These are phyloP conservation scores for Fusarium sp. DNA, from an alignment of 2,329 filamentous ascomycete genomes.

Conservation along the genomic window DNA sequence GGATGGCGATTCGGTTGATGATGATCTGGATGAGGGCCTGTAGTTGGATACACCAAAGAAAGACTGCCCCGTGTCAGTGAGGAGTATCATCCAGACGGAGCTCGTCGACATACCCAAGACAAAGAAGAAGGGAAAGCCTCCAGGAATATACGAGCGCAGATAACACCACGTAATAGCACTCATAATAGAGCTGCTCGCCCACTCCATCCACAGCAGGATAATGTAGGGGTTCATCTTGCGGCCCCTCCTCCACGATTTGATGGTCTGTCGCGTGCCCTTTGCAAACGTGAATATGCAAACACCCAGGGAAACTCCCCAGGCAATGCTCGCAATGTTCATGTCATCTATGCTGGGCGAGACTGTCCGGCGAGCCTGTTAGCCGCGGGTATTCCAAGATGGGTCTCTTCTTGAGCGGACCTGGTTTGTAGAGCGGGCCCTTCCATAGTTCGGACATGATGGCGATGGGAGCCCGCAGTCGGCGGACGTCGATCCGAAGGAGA, in stretches of 20 bases:
- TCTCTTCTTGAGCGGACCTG: not conserved
- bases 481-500: not conserved
- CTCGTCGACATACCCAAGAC: conserved; percentile 20
- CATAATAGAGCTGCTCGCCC: conserved; percentile 41
- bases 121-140: conserved; percentile 43
- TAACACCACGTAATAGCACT: conserved; percentile 45
- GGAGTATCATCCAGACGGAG: not conserved
- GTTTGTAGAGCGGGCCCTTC: conserved; percentile 2
- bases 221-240: conserved; percentile 38
- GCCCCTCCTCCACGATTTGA: conserved; percentile 41
- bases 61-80: conserved; percentile 24
- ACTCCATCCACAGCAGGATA: conserved; percentile 42
- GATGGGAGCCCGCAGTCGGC: not conserved
- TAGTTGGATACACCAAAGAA: conserved; percentile 57
- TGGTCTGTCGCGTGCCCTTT: conserved; percentile 39
- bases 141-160: conserved; percentile 37
- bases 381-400: not conserved
- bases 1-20: conserved; percentile 64
- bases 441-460: conserved; percentile 34
- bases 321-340: conserved; percentile 45
- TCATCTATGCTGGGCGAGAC: conserved; percentile 34
- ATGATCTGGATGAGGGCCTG: conserved; percentile 67
- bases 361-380: not conserved
- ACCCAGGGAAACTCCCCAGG: conserved; percentile 44
- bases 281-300: conserved; percentile 41